Conservation (phyloP, 768 basidiomycete species). For the Hemileccinum rubropunctum region DNA sequence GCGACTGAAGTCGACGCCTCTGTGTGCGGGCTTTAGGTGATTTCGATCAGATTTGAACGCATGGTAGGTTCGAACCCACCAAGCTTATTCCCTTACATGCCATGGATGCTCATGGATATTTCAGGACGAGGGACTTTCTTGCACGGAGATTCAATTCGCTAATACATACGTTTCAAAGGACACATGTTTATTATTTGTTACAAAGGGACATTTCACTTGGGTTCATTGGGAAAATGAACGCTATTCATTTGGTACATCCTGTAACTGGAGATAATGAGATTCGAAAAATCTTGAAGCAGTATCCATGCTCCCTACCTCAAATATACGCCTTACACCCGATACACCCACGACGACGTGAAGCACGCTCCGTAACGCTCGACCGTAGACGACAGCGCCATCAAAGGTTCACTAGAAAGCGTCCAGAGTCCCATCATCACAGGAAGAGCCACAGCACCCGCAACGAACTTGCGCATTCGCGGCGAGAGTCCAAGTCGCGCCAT, state of each 20-base stretch:
- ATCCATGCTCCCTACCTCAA: constrained; percentile 1
- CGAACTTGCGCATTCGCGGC: constrained; percentile 25
- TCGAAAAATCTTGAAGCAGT: background rate
- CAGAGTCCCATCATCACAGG: constrained; percentile 59
- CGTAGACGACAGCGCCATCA: constrained; percentile 52
- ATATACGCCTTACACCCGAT: constrained; percentile 35
- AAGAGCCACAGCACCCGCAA: constrained; percentile 37
- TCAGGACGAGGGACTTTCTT: background rate
- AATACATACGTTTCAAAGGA: background rate
- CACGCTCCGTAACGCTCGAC: constrained; percentile 50
- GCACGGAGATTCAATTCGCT: background rate
- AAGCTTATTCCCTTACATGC: background rate
- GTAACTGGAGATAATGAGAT: background rate
- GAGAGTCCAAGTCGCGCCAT: constrained; percentile 10
- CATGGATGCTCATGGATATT: background rate
- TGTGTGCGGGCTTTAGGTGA: constrained; percentile 40
- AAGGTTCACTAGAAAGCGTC: constrained; percentile 52
- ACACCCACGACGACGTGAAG: constrained; percentile 45
- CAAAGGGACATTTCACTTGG: background rate
- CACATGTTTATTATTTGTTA: background rate
- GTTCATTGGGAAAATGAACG: background rate
- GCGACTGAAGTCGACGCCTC: constrained; percentile 43
- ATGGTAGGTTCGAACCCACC: background rate
- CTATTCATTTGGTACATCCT: background rate
- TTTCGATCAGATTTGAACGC: background rate